These are phyloP conservation scores for Chara braunii DNA, from an alignment of 139 green algal species.

Conservation along the genomic window DNA sequence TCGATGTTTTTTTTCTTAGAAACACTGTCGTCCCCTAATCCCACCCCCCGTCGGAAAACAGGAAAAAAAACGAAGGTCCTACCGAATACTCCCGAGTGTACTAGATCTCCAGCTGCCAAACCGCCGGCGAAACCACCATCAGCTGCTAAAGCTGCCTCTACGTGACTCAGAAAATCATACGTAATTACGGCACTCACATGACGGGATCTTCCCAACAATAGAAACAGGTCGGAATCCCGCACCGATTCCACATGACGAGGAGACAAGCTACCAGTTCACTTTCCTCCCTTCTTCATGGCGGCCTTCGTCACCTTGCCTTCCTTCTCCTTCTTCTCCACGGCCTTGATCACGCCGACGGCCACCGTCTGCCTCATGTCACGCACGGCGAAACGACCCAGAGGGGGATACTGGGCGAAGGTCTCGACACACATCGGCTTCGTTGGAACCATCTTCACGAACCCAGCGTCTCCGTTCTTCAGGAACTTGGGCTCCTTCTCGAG, in stretches of 20 bases:
- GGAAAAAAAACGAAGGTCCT: too few relatives aligned
- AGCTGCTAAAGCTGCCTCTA: background rate
- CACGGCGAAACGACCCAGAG: slow-evolving; percentile 61
- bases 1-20: too few relatives aligned
- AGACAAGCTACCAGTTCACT: background rate
- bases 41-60: too few relatives aligned
- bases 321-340: slow-evolving; percentile 52
- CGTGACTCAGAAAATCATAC: background rate
- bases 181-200: background rate
- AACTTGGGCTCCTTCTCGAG: slow-evolving; percentile 58
- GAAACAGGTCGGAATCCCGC: background rate
- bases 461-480: slow-evolving; percentile 60
- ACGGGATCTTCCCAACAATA: background rate
- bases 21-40: too few relatives aligned
- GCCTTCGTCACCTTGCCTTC: slow-evolving; percentile 50
- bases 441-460: slow-evolving; percentile 61
- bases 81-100: too few relatives aligned
- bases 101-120: slow-evolving; percentile 1
- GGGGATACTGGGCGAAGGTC: slow-evolving; percentile 56
- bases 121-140: background rate
- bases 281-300: slow-evolving; percentile 51
- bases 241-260: background rate
- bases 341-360: slow-evolving; percentile 64
- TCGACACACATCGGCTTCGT: slow-evolving; percentile 68
- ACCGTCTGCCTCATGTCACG: slow-evolving; percentile 62